A percentile compares a stretch with the other conserved stretches of the same genome.
Conservation (phyloP, 352 stramenopile species). For the Phytopythium sindhum region DNA sequence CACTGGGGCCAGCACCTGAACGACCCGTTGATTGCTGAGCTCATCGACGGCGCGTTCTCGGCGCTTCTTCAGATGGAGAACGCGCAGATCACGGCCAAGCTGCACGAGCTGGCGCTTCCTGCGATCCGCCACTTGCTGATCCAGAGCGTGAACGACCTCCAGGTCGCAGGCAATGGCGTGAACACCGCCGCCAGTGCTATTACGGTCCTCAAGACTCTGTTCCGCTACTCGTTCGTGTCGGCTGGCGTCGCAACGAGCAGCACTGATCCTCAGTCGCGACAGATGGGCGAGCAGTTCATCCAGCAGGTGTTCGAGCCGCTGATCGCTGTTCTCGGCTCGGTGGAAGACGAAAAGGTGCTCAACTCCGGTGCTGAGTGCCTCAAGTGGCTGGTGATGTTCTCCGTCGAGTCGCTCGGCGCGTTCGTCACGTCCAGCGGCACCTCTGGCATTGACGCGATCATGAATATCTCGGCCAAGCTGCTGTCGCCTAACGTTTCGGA, state of each 20-base stretch:
- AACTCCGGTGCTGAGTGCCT: constrained; percentile 74
- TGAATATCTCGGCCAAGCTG: constrained; percentile 66
- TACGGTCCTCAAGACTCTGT: constrained; percentile 68
- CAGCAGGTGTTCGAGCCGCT: constrained; percentile 74
- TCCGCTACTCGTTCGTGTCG: constrained; percentile 67
- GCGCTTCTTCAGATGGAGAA: constrained; percentile 66
- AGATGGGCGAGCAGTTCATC: constrained; percentile 62
- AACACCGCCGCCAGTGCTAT: constrained; percentile 64
- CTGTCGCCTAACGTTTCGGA: constrained; percentile 65
- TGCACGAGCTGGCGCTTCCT: constrained; percentile 66
- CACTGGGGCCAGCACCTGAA: constrained; percentile 72
- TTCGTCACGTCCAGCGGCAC: constrained; percentile 33
- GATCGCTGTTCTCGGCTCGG: constrained; percentile 44
- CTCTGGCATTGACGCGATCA: constrained; percentile 65
- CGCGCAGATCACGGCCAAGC: constrained; percentile 42
- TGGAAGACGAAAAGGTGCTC: constrained; percentile 78
- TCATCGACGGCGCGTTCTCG: constrained; percentile 66
- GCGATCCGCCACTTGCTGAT: constrained; percentile 57
- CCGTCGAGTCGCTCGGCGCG: constrained; percentile 53
- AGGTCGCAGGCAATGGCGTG: constrained; percentile 48
- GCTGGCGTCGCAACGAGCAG: constrained; percentile 11
- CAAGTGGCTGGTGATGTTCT: constrained; percentile 84
- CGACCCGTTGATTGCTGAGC: constrained; percentile 67
- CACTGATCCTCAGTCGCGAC: constrained; percentile 26
- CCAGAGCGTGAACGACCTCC: constrained; percentile 43